These are phyloP conservation scores for Arthrobotrys entomopaga DNA, from an alignment of 2,329 filamentous ascomycete species.

Conservation along the genomic window DNA sequence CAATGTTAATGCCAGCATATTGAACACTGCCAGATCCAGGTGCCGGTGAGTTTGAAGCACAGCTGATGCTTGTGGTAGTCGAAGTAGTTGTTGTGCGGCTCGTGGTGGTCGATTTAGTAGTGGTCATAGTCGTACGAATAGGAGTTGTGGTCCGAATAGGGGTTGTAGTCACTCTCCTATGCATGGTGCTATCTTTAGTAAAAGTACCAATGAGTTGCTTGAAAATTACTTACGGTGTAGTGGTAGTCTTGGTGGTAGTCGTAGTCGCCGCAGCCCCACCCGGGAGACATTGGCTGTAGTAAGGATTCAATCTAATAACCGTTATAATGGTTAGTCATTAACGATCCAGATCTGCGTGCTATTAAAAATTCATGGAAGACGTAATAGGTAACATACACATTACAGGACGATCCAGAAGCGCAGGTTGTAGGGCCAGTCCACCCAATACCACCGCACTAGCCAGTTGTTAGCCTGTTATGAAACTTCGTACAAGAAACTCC, in stretches of 20 bases:
- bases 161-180: background rate
- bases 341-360: background rate
- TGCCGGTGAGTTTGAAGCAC: constrained; percentile 26
- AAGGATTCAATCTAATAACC: constrained; percentile 23
- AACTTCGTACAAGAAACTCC: background rate
- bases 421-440: constrained; percentile 29
- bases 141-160: background rate
- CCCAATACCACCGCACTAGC: constrained; percentile 35
- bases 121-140: background rate
- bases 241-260: constrained; percentile 18
- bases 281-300: constrained; percentile 31
- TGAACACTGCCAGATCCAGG: constrained; percentile 22
- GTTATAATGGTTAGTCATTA: background rate
- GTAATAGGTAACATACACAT: constrained; percentile 17
- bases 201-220: no score
- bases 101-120: constrained; percentile 12
- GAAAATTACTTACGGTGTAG: background rate
- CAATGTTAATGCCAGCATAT: constrained; percentile 63
- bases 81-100: constrained; percentile 8
- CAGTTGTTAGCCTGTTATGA: background rate
- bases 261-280: constrained; percentile 10
- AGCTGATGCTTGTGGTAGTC: constrained; percentile 26
- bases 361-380: background rate
- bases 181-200: background rate
- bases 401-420: constrained; percentile 22